Percentiles rank a stretch among this genome's conserved stretches.
Evolutionary conservation across 1,139 yeast genomes (phyloP).

Genomic region (Blastobotrys persicus): DNA sequence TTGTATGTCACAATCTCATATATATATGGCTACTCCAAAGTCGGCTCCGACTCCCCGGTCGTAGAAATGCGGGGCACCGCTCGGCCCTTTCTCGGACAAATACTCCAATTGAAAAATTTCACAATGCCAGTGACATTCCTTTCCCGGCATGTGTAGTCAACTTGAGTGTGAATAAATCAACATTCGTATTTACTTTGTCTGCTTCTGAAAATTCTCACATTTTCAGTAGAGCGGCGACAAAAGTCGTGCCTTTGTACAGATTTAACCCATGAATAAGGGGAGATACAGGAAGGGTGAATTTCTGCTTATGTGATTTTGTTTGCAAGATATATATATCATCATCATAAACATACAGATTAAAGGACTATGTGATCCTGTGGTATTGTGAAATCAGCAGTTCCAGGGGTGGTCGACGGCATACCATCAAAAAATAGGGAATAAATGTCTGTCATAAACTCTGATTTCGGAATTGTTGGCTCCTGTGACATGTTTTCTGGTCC

Average conservation of each 20-base stretch:
- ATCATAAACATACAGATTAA: background rate
- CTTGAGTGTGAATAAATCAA: no score
- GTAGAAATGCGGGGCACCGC: background rate
- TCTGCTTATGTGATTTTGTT: no score
- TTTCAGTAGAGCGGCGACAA: no score
- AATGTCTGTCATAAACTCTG: constrained; percentile 35
- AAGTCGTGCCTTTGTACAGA: no score
- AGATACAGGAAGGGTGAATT: no score
- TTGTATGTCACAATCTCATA: background rate
- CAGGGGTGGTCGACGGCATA: constrained; percentile 4
- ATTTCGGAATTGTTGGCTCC: constrained; percentile 22
- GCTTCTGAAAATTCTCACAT: no score
- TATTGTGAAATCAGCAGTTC: background rate
- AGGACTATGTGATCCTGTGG: constrained; percentile 7
- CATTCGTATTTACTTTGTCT: no score
- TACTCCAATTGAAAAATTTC: no score
- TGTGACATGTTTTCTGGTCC: constrained; percentile 16
- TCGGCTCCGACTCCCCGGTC: background rate
- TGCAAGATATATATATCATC: background rate
- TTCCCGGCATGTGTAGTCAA: no score
- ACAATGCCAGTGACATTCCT: no score
- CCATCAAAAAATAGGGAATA: constrained; percentile 33
- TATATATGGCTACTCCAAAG: background rate
- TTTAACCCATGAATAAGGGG: no score
- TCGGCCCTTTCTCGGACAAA: background rate